Percentiles rank a stretch among this genome's conserved stretches.
These are phyloP conservation scores for Pleurostoma richardsiae DNA, from an alignment of 2,329 filamentous ascomycete species.

Conservation along the genomic window DNA sequence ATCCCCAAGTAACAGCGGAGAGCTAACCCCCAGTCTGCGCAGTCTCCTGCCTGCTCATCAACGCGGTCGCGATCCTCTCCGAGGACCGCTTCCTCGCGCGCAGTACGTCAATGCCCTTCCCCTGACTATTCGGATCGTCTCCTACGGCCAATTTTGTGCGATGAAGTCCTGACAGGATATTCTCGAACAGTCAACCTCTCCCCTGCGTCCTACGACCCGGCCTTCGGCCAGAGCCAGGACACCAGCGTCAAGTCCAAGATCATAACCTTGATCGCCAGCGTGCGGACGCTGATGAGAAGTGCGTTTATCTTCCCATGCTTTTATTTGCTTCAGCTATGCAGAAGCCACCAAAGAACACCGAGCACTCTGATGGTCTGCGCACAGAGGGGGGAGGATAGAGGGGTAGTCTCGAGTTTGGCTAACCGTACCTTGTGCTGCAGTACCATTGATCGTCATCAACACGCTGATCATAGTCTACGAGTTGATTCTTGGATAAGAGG, in stretches of 20 bases:
- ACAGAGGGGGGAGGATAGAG: no score
- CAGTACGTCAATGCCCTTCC: slow-evolving; percentile 48
- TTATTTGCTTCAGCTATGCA: slow-evolving; percentile 1
- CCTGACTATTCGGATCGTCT: slow-evolving; percentile 5
- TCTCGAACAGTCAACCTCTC: slow-evolving; percentile 70
- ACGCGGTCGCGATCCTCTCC: slow-evolving; percentile 88
- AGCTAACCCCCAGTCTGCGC: slow-evolving; percentile 2
- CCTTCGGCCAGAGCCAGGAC: slow-evolving; percentile 70
- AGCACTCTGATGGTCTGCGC: no score
- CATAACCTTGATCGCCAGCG: slow-evolving; percentile 84
- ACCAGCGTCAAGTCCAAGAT: slow-evolving; percentile 80
- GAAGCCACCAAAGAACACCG: background rate
- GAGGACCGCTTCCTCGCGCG: slow-evolving; percentile 90
- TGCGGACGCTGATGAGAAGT: slow-evolving; percentile 92
- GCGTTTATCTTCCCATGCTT: slow-evolving; percentile 31
- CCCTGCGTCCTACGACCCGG: slow-evolving; percentile 62
- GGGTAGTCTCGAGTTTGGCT: background rate
- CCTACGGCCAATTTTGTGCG: no score
- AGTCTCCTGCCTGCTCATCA: slow-evolving; percentile 85
- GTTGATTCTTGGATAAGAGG: slow-evolving; percentile 62
- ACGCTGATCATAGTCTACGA: slow-evolving; percentile 79
- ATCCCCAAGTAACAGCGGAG: no score
- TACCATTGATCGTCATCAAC: slow-evolving; percentile 82
- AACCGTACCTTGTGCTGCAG: slow-evolving; percentile 33
- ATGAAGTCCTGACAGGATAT: no score